Percentiles rank a stretch among this genome's conserved stretches.
phyloP scores from a whole-genome alignment of 768 basidiomycete species.

The Panellus pusillus region DNA sequence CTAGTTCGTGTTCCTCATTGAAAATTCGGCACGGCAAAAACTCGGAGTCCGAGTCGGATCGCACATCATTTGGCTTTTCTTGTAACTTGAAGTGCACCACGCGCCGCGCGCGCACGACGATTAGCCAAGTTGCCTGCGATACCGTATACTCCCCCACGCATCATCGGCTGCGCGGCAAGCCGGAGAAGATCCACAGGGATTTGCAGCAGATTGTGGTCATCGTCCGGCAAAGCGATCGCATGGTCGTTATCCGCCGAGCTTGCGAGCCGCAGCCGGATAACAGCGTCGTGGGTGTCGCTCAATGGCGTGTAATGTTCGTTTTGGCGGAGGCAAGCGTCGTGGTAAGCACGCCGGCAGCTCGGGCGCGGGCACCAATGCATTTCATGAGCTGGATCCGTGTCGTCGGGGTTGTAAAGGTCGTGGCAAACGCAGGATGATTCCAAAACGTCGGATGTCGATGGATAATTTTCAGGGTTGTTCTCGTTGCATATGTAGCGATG shows the following conservation, averaged over 20 bases:
- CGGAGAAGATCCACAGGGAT: neutral
- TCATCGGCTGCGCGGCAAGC: constrained; percentile 10
- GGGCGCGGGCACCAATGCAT: constrained; percentile 18
- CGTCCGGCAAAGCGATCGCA: neutral
- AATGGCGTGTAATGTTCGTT: neutral
- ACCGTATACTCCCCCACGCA: constrained; percentile 3
- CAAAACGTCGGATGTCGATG: neutral
- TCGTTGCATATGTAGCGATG: neutral
- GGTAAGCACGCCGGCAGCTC: constrained; percentile 5
- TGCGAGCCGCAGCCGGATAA: constrained; percentile 3
- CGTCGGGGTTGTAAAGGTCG: constrained; percentile 7
- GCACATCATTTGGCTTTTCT: neutral
- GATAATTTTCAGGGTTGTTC: too few species aligned
- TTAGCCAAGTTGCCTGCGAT: constrained; percentile 9
- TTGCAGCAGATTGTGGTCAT: neutral
- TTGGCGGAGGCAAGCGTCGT: neutral
- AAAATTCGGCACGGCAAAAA: too few species aligned
- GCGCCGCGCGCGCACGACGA: constrained; percentile 6
- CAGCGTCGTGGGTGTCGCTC: neutral
- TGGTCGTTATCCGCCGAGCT: constrained; percentile 3
- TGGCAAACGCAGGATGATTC: constrained; percentile 1
- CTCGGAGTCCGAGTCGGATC: too few species aligned
- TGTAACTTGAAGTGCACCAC: neutral
- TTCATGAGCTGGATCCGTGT: neutral
- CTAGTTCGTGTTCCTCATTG: too few species aligned